These are phyloP conservation scores for Rhizophora mangle DNA, from an alignment of 345 rosid genomes.

Conservation along the genomic window DNA sequence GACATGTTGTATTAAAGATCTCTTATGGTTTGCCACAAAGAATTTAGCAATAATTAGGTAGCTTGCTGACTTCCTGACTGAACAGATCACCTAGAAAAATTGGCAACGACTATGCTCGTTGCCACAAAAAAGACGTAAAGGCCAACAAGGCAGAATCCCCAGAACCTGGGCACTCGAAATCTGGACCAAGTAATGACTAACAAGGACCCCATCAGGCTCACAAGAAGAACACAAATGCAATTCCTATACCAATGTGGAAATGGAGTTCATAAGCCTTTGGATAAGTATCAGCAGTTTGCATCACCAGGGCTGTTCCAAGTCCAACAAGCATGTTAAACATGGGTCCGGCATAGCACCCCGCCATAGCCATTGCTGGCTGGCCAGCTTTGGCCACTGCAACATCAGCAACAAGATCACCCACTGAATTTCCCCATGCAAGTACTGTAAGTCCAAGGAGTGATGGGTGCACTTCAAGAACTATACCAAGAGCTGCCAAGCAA, in stretches of 20 bases:
- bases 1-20: neutral
- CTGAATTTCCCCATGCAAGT: constrained; percentile 96
- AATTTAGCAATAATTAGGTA: neutral
- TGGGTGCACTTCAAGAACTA: constrained; percentile 64
- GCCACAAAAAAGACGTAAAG: constrained; percentile 63
- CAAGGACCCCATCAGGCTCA: constrained; percentile 90
- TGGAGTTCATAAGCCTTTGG: constrained; percentile 76
- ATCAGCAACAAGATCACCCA: constrained; percentile 92
- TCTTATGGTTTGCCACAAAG: neutral
- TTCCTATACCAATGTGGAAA: constrained; percentile 73
- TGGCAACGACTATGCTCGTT: constrained; percentile 62
- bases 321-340: constrained; percentile 98
- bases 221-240: constrained; percentile 84
- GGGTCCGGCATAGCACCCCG: constrained; percentile 93
- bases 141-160: constrained; percentile 96
- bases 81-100: constrained; percentile 46
- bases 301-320: constrained; percentile 59
- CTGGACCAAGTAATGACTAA: constrained; percentile 88
- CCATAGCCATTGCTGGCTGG: constrained; percentile 97
- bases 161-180: constrained; percentile 81
- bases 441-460: constrained; percentile 85
- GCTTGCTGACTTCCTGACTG: neutral
- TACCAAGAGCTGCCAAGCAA: constrained; percentile 77
- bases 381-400: constrained; percentile 96
- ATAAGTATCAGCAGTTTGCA: constrained; percentile 42